phyloP scores from a whole-genome alignment of 2,329 filamentous ascomycete genomes.

The Hawksworthiomyces lignivorus region DNA sequence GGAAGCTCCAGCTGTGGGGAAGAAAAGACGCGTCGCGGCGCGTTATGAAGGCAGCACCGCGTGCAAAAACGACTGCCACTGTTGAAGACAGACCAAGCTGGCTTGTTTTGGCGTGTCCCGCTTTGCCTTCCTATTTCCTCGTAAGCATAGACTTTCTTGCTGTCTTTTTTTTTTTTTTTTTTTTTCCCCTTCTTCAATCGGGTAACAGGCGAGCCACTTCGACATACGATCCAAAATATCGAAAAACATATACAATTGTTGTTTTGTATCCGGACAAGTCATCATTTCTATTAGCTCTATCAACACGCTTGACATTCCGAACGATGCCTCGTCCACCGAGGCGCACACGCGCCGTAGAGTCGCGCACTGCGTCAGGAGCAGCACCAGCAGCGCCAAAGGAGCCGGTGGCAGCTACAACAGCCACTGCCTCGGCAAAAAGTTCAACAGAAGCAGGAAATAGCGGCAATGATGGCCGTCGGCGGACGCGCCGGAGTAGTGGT shows the following conservation, averaged over 20 bases:
- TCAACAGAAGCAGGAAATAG: constrained; percentile 27
- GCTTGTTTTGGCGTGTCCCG: too few relatives aligned
- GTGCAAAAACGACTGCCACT: background rate
- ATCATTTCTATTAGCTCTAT: too few relatives aligned
- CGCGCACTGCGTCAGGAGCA: constrained; percentile 1
- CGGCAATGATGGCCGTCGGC: constrained; percentile 9
- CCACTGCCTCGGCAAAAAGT: constrained; percentile 14
- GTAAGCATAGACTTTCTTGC: too few relatives aligned
- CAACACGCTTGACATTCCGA: too few relatives aligned
- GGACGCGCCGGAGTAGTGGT: constrained; percentile 10
- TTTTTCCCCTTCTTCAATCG: background rate
- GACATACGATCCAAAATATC: too few relatives aligned
- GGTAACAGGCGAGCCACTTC: too few relatives aligned
- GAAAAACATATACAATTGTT: too few relatives aligned
- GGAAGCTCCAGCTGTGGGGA: too few relatives aligned
- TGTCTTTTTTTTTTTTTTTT: background rate
- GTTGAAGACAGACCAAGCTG: too few relatives aligned
- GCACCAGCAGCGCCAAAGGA: background rate
- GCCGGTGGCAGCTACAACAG: background rate
- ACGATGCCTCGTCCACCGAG: constrained; percentile 16
- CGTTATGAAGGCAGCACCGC: constrained; percentile 3
- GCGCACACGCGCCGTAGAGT: constrained; percentile 12
- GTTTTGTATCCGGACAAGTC: too few relatives aligned
- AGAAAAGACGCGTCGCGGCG: constrained; percentile 5
- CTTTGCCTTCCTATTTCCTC: too few relatives aligned